Evolutionary conservation across 1,139 yeast species (phyloP), one percentile per base, ranked within the genome.

Genomic region (Debaryomycetaceae sp.): DNA sequence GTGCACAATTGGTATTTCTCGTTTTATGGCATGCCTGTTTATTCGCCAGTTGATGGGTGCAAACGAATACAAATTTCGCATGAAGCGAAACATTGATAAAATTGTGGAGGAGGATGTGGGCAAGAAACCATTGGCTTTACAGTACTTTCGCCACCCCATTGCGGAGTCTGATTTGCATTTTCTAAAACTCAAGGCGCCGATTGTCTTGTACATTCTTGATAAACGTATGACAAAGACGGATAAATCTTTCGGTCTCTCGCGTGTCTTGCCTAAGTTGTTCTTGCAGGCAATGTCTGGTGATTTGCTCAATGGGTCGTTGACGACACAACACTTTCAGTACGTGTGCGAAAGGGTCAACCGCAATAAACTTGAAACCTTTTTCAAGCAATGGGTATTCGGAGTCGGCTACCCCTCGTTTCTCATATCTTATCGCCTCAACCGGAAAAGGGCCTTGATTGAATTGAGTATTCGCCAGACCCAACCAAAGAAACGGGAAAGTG

Each of bases 241-340:
- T 47, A 77, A 87, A 40, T 81, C 95, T 0, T 80, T 90, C 51
- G 98, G 98, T 2, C 62, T 92, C 35, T 76, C 90, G 2, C 72
- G 98, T 37, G 97, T 86, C 0, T 68, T 92, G 24, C 96, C 98
- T 0, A 90, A 87, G 44, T 60, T 92, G 15, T 85, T 90, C 43
- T 58, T 92, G 25, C 97, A 90, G 49, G 94, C 95, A 1, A 85
- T 92, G 92, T 82, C 95, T 4, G 95, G 95, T 13, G 98, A 90
- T 43, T 57, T 87, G 30, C 72, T 72, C 16, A 81, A 82, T 44
- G 83, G 92, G n/a, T 65, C 76, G 3, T 52, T 90, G 18, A 75
- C 93, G 5, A 77, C 96, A 0, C 64, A 68, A 8, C 96, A 90
- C 55, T 87, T 92, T 45, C 93, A 83, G 42, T 78, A 81, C 41